A percentile compares a stretch with the other conserved stretches of the same genome.
Conservation (phyloP, 169 alveolate species). For the Babesia bigemina region DNA sequence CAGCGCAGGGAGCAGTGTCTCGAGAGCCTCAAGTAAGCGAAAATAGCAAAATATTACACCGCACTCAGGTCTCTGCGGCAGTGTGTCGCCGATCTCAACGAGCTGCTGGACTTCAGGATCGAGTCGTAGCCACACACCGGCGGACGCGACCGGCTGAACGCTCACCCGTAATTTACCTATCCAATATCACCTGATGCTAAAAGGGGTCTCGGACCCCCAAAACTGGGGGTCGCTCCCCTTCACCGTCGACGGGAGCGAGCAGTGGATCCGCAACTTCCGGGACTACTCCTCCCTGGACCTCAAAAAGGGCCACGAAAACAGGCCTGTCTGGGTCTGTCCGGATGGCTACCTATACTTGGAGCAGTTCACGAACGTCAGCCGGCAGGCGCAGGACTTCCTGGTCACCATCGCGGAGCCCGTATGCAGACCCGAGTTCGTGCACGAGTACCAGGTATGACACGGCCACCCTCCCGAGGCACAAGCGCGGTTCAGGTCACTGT, state of each 20-base stretch:
- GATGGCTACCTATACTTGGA: constrained; percentile 87
- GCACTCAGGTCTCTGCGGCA: constrained; percentile 38
- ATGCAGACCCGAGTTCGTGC: constrained; percentile 94
- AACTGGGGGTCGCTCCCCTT: constrained; percentile 75
- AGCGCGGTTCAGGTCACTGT: constrained; percentile 67
- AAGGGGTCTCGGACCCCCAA: constrained; percentile 14
- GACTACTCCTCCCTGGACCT: constrained; percentile 81
- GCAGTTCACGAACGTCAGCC: constrained; percentile 77
- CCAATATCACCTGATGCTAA: constrained; percentile 3
- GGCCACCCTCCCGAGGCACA: neutral
- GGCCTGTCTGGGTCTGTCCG: constrained; percentile 90
- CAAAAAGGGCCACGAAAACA: constrained; percentile 79
- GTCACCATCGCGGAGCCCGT: constrained; percentile 98
- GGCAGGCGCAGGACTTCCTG: constrained; percentile 94
- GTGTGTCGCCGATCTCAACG: constrained; percentile 40
- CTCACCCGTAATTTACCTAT: neutral
- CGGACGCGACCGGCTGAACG: neutral
- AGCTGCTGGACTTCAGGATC: constrained; percentile 26
- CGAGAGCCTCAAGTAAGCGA: constrained; percentile 48
- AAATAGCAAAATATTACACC: neutral
- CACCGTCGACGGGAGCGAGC: constrained; percentile 80
- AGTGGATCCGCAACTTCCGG: constrained; percentile 79
- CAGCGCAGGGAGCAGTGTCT: constrained; percentile 56
- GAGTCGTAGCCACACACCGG: constrained; percentile 17
- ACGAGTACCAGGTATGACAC: constrained; percentile 89